A percentile compares a stretch with the other conserved stretches of the same genome.
phyloP scores from a whole-genome alignment of 2,329 filamentous ascomycete genomes.

The Amylocarpus encephaloides region DNA sequence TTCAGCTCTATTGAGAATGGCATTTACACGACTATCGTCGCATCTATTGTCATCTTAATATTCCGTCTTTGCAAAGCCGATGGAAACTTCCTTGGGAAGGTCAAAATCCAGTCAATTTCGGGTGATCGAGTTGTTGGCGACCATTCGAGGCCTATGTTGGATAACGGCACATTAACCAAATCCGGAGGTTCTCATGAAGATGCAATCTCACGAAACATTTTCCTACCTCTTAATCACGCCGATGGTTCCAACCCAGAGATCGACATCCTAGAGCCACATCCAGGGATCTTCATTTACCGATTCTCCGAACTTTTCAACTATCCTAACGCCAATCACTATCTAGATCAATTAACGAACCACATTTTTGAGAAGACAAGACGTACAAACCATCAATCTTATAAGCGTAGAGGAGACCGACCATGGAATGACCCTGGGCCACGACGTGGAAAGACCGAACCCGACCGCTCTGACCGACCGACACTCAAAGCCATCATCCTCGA shows the following conservation, averaged over 20 bases:
- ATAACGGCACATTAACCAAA: conserved; percentile 42
- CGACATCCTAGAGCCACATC: conserved; percentile 73
- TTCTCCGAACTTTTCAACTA: conserved; percentile 96
- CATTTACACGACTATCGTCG: conserved; percentile 77
- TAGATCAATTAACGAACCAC: conserved; percentile 67
- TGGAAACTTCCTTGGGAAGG: conserved; percentile 76
- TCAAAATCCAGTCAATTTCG: conserved; percentile 77
- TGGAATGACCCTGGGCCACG: conserved; percentile 90
- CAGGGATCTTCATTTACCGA: conserved; percentile 91
- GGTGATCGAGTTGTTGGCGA: conserved; percentile 66
- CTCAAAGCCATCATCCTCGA: conserved; percentile 90
- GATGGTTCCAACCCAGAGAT: conserved; percentile 88
- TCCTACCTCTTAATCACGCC: conserved; percentile 77
- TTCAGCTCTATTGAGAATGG: conserved; percentile 87
- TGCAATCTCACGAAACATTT: conserved; percentile 64
- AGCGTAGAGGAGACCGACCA: conserved; percentile 67
- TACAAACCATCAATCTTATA: conserved; percentile 63
- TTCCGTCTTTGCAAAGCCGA: conserved; percentile 78
- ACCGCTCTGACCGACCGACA: conserved; percentile 52
- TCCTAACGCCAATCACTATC: conserved; percentile 82
- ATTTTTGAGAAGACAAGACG: conserved; percentile 68
- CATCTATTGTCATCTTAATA: conserved; percentile 72
- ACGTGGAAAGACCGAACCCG: conserved; percentile 41
- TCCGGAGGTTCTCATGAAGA: conserved; percentile 31
- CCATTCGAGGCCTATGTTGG: conserved; percentile 40